phyloP scores from a whole-genome alignment of 2,329 filamentous ascomycete species.

The Cladophialophora exuberans region DNA sequence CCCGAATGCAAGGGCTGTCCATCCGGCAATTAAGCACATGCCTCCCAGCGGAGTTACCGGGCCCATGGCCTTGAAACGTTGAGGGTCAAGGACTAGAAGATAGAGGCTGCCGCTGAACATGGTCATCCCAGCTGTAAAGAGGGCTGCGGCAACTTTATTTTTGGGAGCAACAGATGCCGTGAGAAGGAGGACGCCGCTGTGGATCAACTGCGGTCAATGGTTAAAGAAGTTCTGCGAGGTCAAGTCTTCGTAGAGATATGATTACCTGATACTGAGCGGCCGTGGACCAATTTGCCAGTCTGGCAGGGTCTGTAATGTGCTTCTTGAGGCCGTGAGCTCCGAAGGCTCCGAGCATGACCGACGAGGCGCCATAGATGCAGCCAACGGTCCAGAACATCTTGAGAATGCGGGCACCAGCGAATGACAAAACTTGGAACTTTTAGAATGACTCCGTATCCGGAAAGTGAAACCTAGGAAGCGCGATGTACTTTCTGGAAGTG shows the following conservation, averaged over 20 bases:
- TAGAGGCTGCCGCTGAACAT: slow-evolving; percentile 71
- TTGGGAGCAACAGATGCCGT: slow-evolving; percentile 56
- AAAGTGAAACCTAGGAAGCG: too few relatives aligned
- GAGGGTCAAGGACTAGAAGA: slow-evolving; percentile 64
- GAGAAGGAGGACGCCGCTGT: slow-evolving; percentile 64
- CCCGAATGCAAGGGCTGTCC: slow-evolving; percentile 48
- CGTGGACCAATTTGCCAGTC: slow-evolving; percentile 64
- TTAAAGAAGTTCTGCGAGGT: neutral
- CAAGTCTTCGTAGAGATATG: neutral
- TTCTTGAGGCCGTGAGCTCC: slow-evolving; percentile 69
- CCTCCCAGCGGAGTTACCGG: slow-evolving; percentile 65
- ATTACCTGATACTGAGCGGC: slow-evolving; percentile 69
- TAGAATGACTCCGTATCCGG: too few relatives aligned
- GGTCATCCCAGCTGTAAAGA: slow-evolving; percentile 68
- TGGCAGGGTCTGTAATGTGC: slow-evolving; percentile 60
- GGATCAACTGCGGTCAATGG: slow-evolving; percentile 56
- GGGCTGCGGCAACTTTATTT: slow-evolving; percentile 58
- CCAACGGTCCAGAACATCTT: slow-evolving; percentile 62
- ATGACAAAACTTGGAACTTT: too few relatives aligned
- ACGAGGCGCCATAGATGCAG: slow-evolving; percentile 64
- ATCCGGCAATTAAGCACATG: slow-evolving; percentile 66
- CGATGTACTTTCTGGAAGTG: too few relatives aligned
- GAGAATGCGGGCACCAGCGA: too few relatives aligned
- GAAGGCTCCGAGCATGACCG: slow-evolving; percentile 67
- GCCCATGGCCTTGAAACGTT: slow-evolving; percentile 62